A percentile compares a stretch with the other conserved stretches of the same genome.
Evolutionary conservation across 192 early-diverging fungal genomes (phyloP).

Genomic region (Backusella mclennaniae): DNA sequence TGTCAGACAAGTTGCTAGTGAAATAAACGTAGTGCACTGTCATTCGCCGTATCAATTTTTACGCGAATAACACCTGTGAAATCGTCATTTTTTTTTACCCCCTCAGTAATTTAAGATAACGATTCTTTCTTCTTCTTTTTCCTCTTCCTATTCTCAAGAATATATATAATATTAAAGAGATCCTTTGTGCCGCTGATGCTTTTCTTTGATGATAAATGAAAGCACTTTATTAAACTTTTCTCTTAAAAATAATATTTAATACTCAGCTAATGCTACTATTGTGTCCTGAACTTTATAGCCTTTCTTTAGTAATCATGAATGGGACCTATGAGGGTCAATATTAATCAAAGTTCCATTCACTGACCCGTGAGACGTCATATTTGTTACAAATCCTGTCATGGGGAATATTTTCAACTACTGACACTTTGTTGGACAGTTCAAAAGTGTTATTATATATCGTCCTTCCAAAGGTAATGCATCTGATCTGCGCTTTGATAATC

Average conservation of each 20-base stretch:
- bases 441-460: too few relatives aligned
- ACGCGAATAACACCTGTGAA: background rate
- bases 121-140: background rate
- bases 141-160: background rate
- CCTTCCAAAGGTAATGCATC: too few relatives aligned
- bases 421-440: too few relatives aligned
- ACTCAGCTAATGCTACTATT: too few relatives aligned
- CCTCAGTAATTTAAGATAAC: background rate
- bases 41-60: background rate
- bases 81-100: background rate
- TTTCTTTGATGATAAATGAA: background rate
- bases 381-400: too few relatives aligned
- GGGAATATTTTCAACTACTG: too few relatives aligned
- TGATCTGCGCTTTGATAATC: too few relatives aligned
- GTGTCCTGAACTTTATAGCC: too few relatives aligned
- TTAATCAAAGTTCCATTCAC: too few relatives aligned
- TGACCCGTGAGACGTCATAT: too few relatives aligned
- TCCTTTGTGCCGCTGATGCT: background rate
- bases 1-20: background rate
- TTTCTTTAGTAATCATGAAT: too few relatives aligned
- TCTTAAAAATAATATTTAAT: background rate
- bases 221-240: background rate
- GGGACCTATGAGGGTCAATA: too few relatives aligned
- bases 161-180: background rate
- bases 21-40: background rate